A percentile compares a stretch with the other conserved stretches of the same genome.
These are phyloP conservation scores for Suillus alpinus DNA, from an alignment of 768 basidiomycete species.

Conservation along the genomic window DNA sequence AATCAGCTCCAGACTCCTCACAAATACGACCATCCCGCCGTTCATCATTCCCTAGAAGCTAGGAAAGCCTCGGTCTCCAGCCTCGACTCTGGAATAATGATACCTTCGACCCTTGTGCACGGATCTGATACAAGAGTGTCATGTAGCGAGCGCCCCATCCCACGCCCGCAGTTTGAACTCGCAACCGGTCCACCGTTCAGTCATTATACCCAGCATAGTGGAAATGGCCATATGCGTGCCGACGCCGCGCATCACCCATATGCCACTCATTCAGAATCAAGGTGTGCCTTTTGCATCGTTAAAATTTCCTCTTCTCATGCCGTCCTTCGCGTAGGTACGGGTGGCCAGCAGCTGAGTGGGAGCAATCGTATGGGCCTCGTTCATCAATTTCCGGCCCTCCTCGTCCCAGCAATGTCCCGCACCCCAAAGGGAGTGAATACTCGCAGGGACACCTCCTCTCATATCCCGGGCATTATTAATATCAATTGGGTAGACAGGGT, in stretches of 20 bases:
- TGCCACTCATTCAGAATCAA: slow-evolving; percentile 5
- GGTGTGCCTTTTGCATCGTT: slow-evolving; percentile 7
- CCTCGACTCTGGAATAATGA: slow-evolving; percentile 11
- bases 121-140: slow-evolving; percentile 6
- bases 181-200: neutral
- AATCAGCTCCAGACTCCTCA: neutral
- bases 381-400: neutral
- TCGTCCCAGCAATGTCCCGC: slow-evolving; percentile 6
- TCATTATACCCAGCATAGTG: neutral
- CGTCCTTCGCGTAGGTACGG: slow-evolving; percentile 8
- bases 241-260: neutral
- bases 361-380: slow-evolving; percentile 11
- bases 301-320: neutral
- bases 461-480: slow-evolving; percentile 15
- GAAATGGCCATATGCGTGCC: neutral
- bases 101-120: slow-evolving; percentile 7
- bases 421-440: slow-evolving; percentile 4
- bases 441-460: slow-evolving; percentile 10
- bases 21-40: slow-evolving; percentile 11
- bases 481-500: neutral
- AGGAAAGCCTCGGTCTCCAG: slow-evolving; percentile 12
- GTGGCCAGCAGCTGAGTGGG: slow-evolving; percentile 19
- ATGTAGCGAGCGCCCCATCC: slow-evolving; percentile 1
- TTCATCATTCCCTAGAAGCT: slow-evolving; percentile 7
- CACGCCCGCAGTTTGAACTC: slow-evolving; percentile 2